phyloP scores from a whole-genome alignment of 139 green algal species.

The Coelastrella sp. region DNA sequence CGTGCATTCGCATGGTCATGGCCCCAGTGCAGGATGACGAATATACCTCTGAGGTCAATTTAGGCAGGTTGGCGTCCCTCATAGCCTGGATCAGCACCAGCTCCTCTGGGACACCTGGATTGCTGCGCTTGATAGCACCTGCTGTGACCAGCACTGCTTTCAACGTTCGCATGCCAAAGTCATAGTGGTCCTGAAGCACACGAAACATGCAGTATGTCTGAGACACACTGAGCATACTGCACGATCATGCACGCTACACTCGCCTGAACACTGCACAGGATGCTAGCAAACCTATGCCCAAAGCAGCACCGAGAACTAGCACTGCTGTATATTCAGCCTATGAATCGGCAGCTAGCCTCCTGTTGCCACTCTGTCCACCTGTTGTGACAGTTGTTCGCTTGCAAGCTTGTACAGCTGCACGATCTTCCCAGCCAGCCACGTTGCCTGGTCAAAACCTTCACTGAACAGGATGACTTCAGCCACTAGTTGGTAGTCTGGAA shows the following conservation, averaged over 20 bases:
- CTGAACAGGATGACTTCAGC: conserved; percentile 84
- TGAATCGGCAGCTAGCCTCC: too few species aligned
- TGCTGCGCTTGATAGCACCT: conserved; percentile 72
- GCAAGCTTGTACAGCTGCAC: conserved; percentile 90
- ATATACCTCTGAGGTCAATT: conserved; percentile 72
- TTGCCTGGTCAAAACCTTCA: conserved; percentile 80
- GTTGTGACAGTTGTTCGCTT: conserved; percentile 86
- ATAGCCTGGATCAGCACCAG: conserved; percentile 79
- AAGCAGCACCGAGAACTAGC: too few species aligned
- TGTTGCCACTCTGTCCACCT: too few species aligned
- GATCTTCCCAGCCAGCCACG: conserved; percentile 82
- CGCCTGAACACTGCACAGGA: too few species aligned
- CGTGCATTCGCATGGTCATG: too few species aligned
- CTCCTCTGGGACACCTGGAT: conserved; percentile 66
- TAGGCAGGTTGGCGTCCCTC: conserved; percentile 84
- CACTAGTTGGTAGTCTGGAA: conserved; percentile 78
- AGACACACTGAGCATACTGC: conserved; percentile 50
- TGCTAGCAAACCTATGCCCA: too few species aligned
- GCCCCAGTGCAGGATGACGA: too few species aligned
- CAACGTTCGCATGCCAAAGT: conserved; percentile 92
- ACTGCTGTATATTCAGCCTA: too few species aligned
- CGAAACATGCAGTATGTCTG: conserved; percentile 75
- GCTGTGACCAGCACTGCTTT: conserved; percentile 89
- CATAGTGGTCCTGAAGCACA: conserved; percentile 72
- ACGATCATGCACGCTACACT: background rate